phyloP scores from a whole-genome alignment of 2,329 filamentous ascomycete genomes.

The Bipolaris victoriae region DNA sequence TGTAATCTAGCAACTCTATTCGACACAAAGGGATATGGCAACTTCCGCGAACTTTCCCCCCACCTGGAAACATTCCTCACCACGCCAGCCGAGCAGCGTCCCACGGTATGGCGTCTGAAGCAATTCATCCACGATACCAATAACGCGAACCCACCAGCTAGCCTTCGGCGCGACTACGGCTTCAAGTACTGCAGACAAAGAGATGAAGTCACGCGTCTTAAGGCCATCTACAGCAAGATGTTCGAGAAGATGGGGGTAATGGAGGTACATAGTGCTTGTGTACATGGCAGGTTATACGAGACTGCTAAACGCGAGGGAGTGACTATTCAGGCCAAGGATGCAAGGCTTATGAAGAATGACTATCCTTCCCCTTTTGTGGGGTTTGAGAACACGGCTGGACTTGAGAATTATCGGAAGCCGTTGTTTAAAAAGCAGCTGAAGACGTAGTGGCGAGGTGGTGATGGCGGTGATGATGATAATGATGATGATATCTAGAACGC shows the following conservation, averaged over 20 bases:
- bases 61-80: slow-evolving; percentile 22
- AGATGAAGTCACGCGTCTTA: slow-evolving; percentile 26
- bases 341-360: slow-evolving; percentile 19
- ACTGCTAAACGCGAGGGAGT: slow-evolving; percentile 6
- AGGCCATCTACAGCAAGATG: slow-evolving; percentile 19
- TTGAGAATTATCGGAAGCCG: not conserved
- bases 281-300: slow-evolving; percentile 4
- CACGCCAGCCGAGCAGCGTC: not conserved
- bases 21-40: slow-evolving; percentile 1
- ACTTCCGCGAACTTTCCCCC: slow-evolving; percentile 11
- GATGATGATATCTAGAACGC: too few species aligned
- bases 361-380: slow-evolving; percentile 8
- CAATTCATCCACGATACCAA: slow-evolving; percentile 21
- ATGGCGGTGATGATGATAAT: too few species aligned
- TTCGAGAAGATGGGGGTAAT: slow-evolving; percentile 5
- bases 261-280: slow-evolving; percentile 23
- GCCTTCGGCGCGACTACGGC: slow-evolving; percentile 29
- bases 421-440: slow-evolving; percentile 10
- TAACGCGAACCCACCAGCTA: slow-evolving; percentile 14
- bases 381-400: slow-evolving; percentile 6
- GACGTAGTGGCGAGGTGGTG: not conserved
- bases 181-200: slow-evolving; percentile 18
- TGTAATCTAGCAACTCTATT: slow-evolving; percentile 15
- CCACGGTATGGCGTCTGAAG: slow-evolving; percentile 21
- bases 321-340: not conserved